Percentiles rank a stretch among this genome's conserved stretches.
These are phyloP conservation scores for Penicillium manginii DNA, from an alignment of 495 filamentous ascomycete genomes.

Conservation along the genomic window DNA sequence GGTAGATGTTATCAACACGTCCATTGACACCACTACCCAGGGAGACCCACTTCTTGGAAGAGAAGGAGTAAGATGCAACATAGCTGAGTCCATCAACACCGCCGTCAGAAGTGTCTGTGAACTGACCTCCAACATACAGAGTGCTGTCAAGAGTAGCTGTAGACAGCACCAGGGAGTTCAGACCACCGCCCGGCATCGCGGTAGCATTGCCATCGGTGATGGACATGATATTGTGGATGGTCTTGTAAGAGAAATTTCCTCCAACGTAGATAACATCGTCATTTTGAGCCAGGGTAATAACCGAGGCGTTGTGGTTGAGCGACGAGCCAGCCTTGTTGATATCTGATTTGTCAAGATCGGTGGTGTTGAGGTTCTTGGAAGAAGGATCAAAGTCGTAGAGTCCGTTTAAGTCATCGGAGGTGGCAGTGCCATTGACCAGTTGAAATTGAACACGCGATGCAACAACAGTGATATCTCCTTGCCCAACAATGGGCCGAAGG, in stretches of 20 bases:
- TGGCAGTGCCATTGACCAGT: slow-evolving; percentile 59
- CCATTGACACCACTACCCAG: slow-evolving; percentile 90
- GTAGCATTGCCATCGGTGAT: slow-evolving; percentile 67
- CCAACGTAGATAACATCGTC: slow-evolving; percentile 71
- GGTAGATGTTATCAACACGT: slow-evolving; percentile 70
- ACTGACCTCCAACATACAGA: slow-evolving; percentile 85
- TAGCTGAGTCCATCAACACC: slow-evolving; percentile 64
- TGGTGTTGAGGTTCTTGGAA: slow-evolving; percentile 47
- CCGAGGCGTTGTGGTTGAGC: slow-evolving; percentile 64
- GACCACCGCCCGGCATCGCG: slow-evolving; percentile 67
- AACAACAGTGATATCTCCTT: slow-evolving; percentile 75
- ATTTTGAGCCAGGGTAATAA: slow-evolving; percentile 64
- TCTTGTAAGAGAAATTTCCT: slow-evolving; percentile 77
- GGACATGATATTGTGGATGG: slow-evolving; percentile 73
- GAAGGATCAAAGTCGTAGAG: slow-evolving; percentile 87
- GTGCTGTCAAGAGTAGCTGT: slow-evolving; percentile 64
- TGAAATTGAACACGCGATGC: slow-evolving; percentile 84
- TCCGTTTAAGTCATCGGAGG: slow-evolving; percentile 73
- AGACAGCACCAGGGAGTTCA: slow-evolving; percentile 79
- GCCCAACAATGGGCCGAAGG: slow-evolving; percentile 67
- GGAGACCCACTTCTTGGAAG: slow-evolving; percentile 70
- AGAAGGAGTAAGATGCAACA: slow-evolving; percentile 74
- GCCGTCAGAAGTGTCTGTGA: slow-evolving; percentile 72
- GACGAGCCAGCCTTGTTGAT: slow-evolving; percentile 73
- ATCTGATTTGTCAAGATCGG: slow-evolving; percentile 69